These are phyloP conservation scores for Sclerotinia nivalis DNA, from an alignment of 2,329 filamentous ascomycete species.

Conservation along the genomic window DNA sequence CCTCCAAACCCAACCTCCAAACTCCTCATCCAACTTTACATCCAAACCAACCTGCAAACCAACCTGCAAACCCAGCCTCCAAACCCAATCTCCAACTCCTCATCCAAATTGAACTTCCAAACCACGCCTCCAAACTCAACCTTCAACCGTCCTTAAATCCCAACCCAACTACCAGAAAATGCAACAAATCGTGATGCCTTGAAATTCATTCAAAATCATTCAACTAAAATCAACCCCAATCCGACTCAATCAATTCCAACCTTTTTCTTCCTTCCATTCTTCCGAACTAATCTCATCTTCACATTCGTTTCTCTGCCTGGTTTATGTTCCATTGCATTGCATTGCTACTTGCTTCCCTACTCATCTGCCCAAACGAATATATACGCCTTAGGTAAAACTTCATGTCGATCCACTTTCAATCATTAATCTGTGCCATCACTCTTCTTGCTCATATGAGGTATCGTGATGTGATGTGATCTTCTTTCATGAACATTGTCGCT, in stretches of 20 bases:
- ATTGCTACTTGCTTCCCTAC: too few relatives aligned
- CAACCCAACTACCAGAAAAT: slow-evolving; percentile 6
- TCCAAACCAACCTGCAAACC: neutral
- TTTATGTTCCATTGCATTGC: too few relatives aligned
- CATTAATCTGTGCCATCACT: neutral
- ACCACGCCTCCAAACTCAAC: neutral
- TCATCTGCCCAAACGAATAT: too few relatives aligned
- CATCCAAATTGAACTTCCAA: neutral
- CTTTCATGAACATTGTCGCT: neutral
- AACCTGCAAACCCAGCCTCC: neutral
- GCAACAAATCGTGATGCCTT: neutral
- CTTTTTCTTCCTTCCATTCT: neutral
- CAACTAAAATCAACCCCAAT: neutral
- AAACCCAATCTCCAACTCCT: neutral
- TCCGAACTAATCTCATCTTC: neutral
- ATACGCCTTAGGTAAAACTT: neutral
- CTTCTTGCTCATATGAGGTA: neutral
- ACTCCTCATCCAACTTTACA: neutral
- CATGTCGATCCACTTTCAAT: neutral
- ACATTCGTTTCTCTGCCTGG: neutral
- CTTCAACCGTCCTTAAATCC: neutral
- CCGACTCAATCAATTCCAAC: neutral
- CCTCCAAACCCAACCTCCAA: neutral
- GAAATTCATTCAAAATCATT: neutral
- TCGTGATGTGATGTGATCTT: neutral